These are phyloP conservation scores for Coelastrella sp. DNA, from an alignment of 139 green algal genomes.

Conservation along the genomic window DNA sequence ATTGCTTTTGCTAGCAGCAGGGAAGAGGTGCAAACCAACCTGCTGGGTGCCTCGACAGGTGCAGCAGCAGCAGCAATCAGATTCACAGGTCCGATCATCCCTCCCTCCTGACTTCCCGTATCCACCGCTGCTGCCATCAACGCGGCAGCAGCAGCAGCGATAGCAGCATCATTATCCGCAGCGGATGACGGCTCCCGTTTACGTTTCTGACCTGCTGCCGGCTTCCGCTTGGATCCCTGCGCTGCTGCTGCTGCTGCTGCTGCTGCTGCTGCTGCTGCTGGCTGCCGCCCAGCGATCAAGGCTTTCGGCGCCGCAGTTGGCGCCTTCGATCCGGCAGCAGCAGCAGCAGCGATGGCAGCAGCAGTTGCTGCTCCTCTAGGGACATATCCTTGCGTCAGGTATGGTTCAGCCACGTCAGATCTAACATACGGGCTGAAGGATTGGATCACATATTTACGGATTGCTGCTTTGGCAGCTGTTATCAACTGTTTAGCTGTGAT, in stretches of 20 bases:
- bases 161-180: background rate
- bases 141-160: background rate
- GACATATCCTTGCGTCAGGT: slow-evolving; percentile 17
- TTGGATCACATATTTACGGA: slow-evolving; percentile 16
- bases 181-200: background rate
- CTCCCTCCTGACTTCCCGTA: background rate
- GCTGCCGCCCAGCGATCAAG: background rate
- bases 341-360: slow-evolving; percentile 7
- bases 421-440: background rate
- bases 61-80: background rate
- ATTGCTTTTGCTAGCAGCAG: background rate
- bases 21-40: background rate
- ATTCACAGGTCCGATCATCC: background rate
- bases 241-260: slow-evolving; percentile 43
- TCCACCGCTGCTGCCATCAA: background rate
- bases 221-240: background rate
- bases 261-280: background rate
- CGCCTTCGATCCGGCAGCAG: background rate
- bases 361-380: background rate
- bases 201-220: background rate
- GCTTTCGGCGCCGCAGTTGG: too few species aligned
- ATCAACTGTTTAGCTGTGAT: slow-evolving; percentile 18
- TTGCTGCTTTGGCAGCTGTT: background rate
- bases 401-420: background rate
- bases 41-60: background rate